phyloP scores from a whole-genome alignment of 768 basidiomycete species.

The Termitomyces heimii region DNA sequence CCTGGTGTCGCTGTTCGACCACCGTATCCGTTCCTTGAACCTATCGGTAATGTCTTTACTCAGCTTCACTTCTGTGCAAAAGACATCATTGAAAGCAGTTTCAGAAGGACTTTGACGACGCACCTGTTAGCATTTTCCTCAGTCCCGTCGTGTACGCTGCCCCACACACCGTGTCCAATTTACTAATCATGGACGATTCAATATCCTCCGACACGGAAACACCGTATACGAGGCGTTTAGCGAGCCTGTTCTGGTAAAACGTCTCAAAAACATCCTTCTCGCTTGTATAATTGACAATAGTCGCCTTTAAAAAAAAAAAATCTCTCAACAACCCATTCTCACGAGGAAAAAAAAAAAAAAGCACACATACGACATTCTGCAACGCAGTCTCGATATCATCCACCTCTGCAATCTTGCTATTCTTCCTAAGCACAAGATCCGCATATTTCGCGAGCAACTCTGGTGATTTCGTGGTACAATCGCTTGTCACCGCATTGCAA shows the following conservation, averaged over 20 bases:
- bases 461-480: slow-evolving; percentile 83
- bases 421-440: slow-evolving; percentile 86
- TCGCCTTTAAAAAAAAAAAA: slow-evolving; percentile 68
- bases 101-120: slow-evolving; percentile 6
- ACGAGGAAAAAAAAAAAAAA: too few species aligned
- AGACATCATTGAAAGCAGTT: not conserved
- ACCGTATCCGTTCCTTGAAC: slow-evolving; percentile 91
- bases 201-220: slow-evolving; percentile 94
- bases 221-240: slow-evolving; percentile 86
- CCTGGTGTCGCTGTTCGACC: slow-evolving; percentile 79
- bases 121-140: slow-evolving; percentile 95
- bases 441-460: slow-evolving; percentile 91
- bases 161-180: slow-evolving; percentile 93
- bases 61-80: slow-evolving; percentile 79
- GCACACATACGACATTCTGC: slow-evolving; percentile 71
- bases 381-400: slow-evolving; percentile 86
- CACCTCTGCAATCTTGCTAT: slow-evolving; percentile 92
- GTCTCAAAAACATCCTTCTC: slow-evolving; percentile 99
- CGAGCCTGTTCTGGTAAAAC: slow-evolving; percentile 93
- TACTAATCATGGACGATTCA: slow-evolving; percentile 97
- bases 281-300: slow-evolving; percentile 95
- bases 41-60: slow-evolving; percentile 94
- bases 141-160: slow-evolving; percentile 97
- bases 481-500: slow-evolving; percentile 82
- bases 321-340: not conserved